Base-by-base conservation (phyloP, 345 rosid genomes). In the Draba incana region DNA sequence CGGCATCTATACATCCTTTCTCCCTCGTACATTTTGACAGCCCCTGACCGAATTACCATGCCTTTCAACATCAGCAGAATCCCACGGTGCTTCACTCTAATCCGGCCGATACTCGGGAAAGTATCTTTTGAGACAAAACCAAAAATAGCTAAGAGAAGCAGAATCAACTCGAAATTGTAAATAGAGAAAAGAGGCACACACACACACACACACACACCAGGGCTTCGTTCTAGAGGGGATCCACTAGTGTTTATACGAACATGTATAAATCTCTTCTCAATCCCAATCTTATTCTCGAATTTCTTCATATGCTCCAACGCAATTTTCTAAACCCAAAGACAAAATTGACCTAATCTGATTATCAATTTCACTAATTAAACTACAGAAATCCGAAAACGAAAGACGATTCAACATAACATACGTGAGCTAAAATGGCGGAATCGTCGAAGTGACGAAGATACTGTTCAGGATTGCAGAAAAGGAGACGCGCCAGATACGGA, bases 1-100 rank as follows among this genome's bases (percentile, higher is more conserved):
- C 84, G 81, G 71, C 98, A 93, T 48, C 76, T 81, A 62, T 80
- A 93, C 82, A 85, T 82, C 83, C 96, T 80, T 77, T 82, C 88
- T 51, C 97, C 98, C 75, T 93, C 98, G 39, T 84, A 90, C 98
- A 93, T 90, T 83, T 90, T 93, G 51, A 83, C 81, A 64, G 92
- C 84, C 57, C 92, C 98, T 2, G 97, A 90, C 45, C 97, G 79
- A 65, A 87, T 93, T 20, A 93, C 91, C 1, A 96, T 93, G 49
- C 98, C 99, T 69, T 85, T 93, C 47, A 90, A 81, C 23, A 91
- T 88, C 44, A 90, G 81, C 13, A 93, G 86, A 82, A 90, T 78
- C 45, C 89, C 88, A 5, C 82, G 83, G 67, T 93, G 99, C 84
- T 84, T 90, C 65, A 90, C 97, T 75, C 97, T 86, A 66, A 90